Evolutionary conservation across 345 rosid genomes (phyloP).

Genomic region (Dimocarpus longan): DNA sequence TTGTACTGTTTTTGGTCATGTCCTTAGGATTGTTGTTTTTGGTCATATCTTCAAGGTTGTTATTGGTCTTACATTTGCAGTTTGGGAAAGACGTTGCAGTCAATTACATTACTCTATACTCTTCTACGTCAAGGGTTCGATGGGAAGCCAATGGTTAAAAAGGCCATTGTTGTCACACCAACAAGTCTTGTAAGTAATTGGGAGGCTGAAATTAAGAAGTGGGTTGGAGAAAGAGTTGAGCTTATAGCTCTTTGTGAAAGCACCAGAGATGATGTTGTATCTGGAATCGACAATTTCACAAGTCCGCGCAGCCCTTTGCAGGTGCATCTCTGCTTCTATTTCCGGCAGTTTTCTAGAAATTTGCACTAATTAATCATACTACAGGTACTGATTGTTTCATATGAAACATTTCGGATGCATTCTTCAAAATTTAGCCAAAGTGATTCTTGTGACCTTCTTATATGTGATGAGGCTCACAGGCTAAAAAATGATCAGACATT

Average conservation of each 20-base stretch:
- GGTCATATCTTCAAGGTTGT: constrained; percentile 14
- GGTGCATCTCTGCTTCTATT: constrained; percentile 47
- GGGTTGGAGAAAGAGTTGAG: constrained; percentile 91
- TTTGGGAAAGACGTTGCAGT: constrained; percentile 97
- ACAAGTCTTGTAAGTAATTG: constrained; percentile 99
- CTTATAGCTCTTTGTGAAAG: constrained; percentile 96
- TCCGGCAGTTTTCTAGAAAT: constrained; percentile 18
- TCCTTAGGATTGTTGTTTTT: constrained; percentile 19
- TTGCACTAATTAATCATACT: constrained; percentile 27
- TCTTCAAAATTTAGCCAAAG: constrained; percentile 74
- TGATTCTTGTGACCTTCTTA: constrained; percentile 91
- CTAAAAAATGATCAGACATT: constrained; percentile 94
- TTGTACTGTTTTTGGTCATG: not conserved
- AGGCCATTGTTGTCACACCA: constrained; percentile 93
- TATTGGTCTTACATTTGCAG: constrained; percentile 50
- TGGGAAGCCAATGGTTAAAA: constrained; percentile 90
- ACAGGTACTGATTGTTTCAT: constrained; percentile 92
- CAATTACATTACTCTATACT: constrained; percentile 85
- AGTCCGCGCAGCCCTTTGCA: constrained; percentile 64
- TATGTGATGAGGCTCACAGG: constrained; percentile 99
- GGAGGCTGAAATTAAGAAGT: constrained; percentile 96
- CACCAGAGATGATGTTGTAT: constrained; percentile 87
- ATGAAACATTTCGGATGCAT: constrained; percentile 98
- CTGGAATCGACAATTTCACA: constrained; percentile 83
- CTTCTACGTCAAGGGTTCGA: constrained; percentile 92